These are phyloP conservation scores for Candida mattraensis DNA, from an alignment of 805 yeast species.

Conservation along the genomic window DNA sequence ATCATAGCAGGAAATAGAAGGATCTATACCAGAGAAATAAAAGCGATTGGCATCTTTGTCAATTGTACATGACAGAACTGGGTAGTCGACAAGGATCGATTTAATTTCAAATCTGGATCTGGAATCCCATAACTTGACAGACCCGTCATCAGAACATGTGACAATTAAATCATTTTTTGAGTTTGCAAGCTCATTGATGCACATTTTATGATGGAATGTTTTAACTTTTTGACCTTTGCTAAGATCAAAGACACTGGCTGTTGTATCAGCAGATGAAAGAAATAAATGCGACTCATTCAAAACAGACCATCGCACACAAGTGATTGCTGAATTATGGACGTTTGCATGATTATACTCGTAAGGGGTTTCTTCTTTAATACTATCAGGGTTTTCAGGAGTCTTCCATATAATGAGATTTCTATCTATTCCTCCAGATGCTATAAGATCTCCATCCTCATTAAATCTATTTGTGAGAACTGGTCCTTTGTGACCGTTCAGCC, in stretches of 20 bases:
- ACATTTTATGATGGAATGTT: conserved; percentile 39
- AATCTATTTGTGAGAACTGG: conserved; percentile 54
- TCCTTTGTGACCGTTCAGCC: conserved; percentile 53
- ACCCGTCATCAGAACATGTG: conserved; percentile 70
- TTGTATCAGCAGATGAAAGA: conserved; percentile 60
- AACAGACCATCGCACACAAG: conserved; percentile 55
- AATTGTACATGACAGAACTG: conserved; percentile 52
- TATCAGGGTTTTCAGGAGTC: conserved; percentile 15
- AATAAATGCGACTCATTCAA: conserved; percentile 43
- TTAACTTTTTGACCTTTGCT: conserved; percentile 54
- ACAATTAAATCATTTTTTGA: conserved; percentile 34
- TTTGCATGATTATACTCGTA: conserved; percentile 13
- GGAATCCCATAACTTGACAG: conserved; percentile 61
- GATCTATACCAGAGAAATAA: conserved; percentile 69
- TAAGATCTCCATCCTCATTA: conserved; percentile 46
- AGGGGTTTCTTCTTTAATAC: conserved; percentile 15
- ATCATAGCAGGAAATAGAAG: conserved; percentile 61
- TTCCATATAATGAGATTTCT: conserved; percentile 39
- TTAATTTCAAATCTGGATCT: conserved; percentile 47
- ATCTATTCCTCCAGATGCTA: conserved; percentile 69
- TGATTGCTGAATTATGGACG: conserved; percentile 60
- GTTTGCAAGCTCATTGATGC: conserved; percentile 55
- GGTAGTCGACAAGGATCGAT: conserved; percentile 42
- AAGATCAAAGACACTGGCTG: conserved; percentile 63
- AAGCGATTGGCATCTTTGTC: conserved; percentile 41